Percentiles rank a stretch among this genome's conserved stretches.
phyloP scores from a whole-genome alignment of 257 asterid species.

The Thymus quinquecostatus region DNA sequence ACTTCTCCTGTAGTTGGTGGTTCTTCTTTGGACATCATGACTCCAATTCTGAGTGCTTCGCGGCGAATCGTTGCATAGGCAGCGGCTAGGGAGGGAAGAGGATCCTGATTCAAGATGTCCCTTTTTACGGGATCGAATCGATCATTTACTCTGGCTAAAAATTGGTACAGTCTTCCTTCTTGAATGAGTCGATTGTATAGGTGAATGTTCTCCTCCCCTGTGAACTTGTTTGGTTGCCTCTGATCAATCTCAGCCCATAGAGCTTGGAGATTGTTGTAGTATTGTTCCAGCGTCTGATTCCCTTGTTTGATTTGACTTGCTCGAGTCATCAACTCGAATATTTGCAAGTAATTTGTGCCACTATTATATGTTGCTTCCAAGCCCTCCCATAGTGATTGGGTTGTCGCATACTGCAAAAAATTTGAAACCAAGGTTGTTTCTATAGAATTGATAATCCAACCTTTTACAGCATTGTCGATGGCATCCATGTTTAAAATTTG shows the following conservation, averaged over 20 bases:
- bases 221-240: conserved; percentile 6
- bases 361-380: conserved; percentile 1
- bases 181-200: neutral
- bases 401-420: conserved; percentile 6
- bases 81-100: conserved; percentile 14
- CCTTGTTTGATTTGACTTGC: neutral
- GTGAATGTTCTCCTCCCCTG: conserved; percentile 3
- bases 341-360: conserved; percentile 5
- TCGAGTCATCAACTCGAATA: conserved; percentile 15
- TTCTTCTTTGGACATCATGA: conserved; percentile 14
- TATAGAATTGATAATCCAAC: conserved; percentile 13
- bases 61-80: conserved; percentile 1
- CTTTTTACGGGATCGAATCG: neutral
- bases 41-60: conserved; percentile 9
- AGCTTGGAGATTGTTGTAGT: conserved; percentile 1
- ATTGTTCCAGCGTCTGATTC: neutral
- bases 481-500: neutral
- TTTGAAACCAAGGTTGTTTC: conserved; percentile 13
- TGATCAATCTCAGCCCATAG: conserved; percentile 23
- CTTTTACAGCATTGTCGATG: neutral
- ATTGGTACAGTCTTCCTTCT: neutral
- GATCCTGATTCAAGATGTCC: conserved; percentile 15
- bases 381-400: conserved; percentile 3
- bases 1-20: neutral
- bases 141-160: neutral